A percentile compares a stretch with the other conserved stretches of the same genome.
Evolutionary conservation across 331 rosid genomes (phyloP).

Genomic region (Malus hybrid): DNA sequence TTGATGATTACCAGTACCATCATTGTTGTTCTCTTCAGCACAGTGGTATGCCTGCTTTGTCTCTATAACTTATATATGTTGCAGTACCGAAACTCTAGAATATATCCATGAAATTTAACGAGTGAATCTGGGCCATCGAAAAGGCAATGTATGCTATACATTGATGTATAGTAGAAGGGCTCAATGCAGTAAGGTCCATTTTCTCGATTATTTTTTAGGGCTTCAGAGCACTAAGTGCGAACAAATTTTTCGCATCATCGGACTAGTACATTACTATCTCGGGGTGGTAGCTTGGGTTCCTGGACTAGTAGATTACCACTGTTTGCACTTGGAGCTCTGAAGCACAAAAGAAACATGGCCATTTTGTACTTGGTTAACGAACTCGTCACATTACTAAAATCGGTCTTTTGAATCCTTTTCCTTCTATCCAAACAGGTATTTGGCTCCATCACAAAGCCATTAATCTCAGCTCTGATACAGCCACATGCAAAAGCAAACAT

Average conservation of each 20-base stretch:
- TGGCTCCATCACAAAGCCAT: constrained; percentile 70
- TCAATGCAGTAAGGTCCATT: background rate
- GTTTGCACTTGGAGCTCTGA: background rate
- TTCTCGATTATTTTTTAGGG: background rate
- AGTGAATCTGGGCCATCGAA: background rate
- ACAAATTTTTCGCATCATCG: background rate
- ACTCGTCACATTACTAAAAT: background rate
- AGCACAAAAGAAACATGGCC: background rate
- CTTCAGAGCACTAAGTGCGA: background rate
- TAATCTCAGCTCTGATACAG: constrained; percentile 47
- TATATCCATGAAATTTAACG: too few species aligned
- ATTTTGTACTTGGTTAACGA: background rate
- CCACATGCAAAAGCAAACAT: constrained; percentile 28
- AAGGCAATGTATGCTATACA: background rate
- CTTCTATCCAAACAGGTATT: constrained; percentile 45
- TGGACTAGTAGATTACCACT: background rate
- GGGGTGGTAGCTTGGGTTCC: background rate
- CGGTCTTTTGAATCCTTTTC: background rate
- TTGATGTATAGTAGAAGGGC: background rate
- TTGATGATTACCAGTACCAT: constrained; percentile 60
- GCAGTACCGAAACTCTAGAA: background rate
- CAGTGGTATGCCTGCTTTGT: constrained; percentile 32
- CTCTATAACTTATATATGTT: background rate
- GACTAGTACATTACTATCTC: background rate
- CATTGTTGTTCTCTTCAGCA: constrained; percentile 61